These are phyloP conservation scores for Emmonsiellopsis sp. DNA, from an alignment of 2,329 filamentous ascomycete species.

Conservation along the genomic window DNA sequence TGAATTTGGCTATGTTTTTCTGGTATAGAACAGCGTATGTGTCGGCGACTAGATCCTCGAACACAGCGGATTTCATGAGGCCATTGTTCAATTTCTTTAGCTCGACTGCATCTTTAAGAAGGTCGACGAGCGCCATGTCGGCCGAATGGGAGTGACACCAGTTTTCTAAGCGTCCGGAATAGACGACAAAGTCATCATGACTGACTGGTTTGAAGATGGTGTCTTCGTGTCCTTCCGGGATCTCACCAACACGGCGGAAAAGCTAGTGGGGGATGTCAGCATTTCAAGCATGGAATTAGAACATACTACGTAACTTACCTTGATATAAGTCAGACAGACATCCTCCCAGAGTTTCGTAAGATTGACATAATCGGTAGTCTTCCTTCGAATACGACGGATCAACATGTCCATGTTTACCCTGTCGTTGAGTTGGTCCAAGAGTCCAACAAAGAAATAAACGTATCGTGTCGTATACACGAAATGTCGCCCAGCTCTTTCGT, in stretches of 20 bases:
- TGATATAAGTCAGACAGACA: slow-evolving; percentile 49
- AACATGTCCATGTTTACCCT: slow-evolving; percentile 67
- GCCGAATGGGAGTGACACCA: slow-evolving; percentile 46
- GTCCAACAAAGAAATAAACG: slow-evolving; percentile 66
- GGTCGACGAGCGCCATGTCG: slow-evolving; percentile 45
- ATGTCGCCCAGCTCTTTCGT: slow-evolving; percentile 73
- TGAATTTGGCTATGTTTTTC: slow-evolving; percentile 27
- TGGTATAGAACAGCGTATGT: slow-evolving; percentile 58
- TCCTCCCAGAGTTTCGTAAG: slow-evolving; percentile 55
- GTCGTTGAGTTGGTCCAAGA: slow-evolving; percentile 67
- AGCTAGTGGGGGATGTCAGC: slow-evolving; percentile 29
- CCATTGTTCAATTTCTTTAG: slow-evolving; percentile 73
- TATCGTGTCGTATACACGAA: slow-evolving; percentile 89
- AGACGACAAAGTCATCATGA: slow-evolving; percentile 54
- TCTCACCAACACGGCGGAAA: slow-evolving; percentile 47
- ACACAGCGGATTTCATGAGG: slow-evolving; percentile 72
- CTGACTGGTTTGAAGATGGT: slow-evolving; percentile 53
- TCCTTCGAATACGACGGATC: slow-evolving; percentile 69
- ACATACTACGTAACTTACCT: slow-evolving; percentile 21
- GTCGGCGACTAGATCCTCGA: slow-evolving; percentile 91
- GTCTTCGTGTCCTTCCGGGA: slow-evolving; percentile 55
- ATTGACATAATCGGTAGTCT: slow-evolving; percentile 63
- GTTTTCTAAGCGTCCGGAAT: slow-evolving; percentile 49
- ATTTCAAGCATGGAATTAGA: slow-evolving; percentile 12
- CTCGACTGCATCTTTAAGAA: slow-evolving; percentile 58